A percentile compares a stretch with the other conserved stretches of the same genome.
Conservation (phyloP, 1,139 yeast species). For the Hyphopichia pseudoburtonii region DNA sequence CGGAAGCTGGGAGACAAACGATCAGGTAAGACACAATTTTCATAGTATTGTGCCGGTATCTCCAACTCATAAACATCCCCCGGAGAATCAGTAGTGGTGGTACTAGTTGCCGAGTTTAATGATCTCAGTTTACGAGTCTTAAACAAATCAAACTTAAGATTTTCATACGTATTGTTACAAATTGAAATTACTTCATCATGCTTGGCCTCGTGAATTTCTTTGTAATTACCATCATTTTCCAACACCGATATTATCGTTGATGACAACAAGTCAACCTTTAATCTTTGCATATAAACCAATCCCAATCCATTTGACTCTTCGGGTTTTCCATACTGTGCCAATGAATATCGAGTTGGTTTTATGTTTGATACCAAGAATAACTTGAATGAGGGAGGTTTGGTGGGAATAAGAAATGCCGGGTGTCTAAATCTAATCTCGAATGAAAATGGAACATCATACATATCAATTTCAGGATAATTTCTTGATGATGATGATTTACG, state of each 20-base stretch:
- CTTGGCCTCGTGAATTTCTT: slow-evolving; percentile 30
- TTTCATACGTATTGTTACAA: slow-evolving; percentile 33
- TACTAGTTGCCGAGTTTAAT: slow-evolving; percentile 23
- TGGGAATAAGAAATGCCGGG: slow-evolving; percentile 47
- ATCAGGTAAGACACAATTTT: slow-evolving; percentile 48
- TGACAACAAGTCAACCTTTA: slow-evolving; percentile 34
- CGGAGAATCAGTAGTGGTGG: slow-evolving; percentile 8
- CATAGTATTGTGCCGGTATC: slow-evolving; percentile 41
- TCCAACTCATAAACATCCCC: slow-evolving; percentile 44
- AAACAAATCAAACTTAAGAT: slow-evolving; percentile 42
- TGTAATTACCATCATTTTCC: slow-evolving; percentile 27
- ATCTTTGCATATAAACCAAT: slow-evolving; percentile 38
- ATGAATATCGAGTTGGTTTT: slow-evolving; percentile 36
- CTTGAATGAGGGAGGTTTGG: slow-evolving; percentile 40
- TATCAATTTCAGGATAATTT: slow-evolving; percentile 26
- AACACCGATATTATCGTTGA: slow-evolving; percentile 36
- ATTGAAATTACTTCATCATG: slow-evolving; percentile 27
- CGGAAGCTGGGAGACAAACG: slow-evolving; percentile 53
- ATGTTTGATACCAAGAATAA: slow-evolving; percentile 35
- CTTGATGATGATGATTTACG: slow-evolving; percentile 4
- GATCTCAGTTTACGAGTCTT: slow-evolving; percentile 28
- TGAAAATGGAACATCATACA: slow-evolving; percentile 42
- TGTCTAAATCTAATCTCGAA: slow-evolving; percentile 49
- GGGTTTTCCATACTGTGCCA: slow-evolving; percentile 35
- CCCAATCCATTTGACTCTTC: slow-evolving; percentile 52